Conservation (phyloP, 2,329 filamentous ascomycete genomes). For the Colletotrichum sp. region DNA sequence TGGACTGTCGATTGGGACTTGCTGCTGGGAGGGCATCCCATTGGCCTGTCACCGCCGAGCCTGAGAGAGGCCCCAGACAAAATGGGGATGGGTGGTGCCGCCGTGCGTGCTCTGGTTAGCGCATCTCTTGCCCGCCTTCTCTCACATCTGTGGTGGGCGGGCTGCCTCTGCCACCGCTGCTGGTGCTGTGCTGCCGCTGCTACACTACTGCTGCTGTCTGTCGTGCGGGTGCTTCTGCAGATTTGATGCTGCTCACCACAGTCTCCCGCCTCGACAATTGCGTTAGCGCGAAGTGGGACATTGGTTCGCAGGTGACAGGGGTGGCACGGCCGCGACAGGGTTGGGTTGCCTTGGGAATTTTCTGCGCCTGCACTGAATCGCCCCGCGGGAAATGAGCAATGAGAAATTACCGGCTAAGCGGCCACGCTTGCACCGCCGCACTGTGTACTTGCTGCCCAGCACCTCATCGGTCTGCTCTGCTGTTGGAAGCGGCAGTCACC, state of each 20-base stretch:
- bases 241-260: not conserved
- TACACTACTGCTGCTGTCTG: not conserved
- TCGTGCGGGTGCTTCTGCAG: not conserved
- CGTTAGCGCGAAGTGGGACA: not conserved
- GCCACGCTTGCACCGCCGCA: not conserved
- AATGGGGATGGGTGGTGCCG: not conserved
- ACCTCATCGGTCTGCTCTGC: not conserved
- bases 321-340: not conserved
- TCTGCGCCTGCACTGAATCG: constrained; percentile 20
- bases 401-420: constrained; percentile 18
- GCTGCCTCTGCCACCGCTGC: constrained; percentile 8
- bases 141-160: not conserved
- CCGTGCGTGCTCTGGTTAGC: not conserved
- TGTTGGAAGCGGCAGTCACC: not conserved
- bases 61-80: not conserved
- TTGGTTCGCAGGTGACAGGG: not conserved
- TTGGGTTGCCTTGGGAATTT: constrained; percentile 7
- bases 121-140: constrained; percentile 2
- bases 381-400: constrained; percentile 18
- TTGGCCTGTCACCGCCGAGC: not conserved
- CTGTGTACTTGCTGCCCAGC: not conserved
- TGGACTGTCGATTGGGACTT: not conserved
- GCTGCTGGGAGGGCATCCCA: not conserved
- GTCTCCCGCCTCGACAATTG: constrained; percentile 1
- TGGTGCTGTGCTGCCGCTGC: not conserved